Conservation (phyloP, 768 basidiomycete genomes). For the Pleurotus cornucopiae region DNA sequence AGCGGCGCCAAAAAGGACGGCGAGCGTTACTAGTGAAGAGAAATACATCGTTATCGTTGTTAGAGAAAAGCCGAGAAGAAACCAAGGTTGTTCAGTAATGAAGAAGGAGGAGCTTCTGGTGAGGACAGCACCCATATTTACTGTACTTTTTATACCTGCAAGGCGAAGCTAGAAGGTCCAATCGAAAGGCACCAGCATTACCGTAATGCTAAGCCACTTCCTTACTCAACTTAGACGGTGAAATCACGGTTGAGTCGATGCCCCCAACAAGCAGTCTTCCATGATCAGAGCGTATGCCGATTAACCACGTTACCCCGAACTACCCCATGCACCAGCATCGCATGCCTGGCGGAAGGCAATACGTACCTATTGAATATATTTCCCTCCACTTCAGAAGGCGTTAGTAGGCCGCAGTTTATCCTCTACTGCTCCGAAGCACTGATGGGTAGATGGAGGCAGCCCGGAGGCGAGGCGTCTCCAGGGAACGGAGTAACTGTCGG, state of each 20-base stretch:
- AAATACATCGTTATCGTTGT: neutral
- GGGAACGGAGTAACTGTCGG: constrained; percentile 1
- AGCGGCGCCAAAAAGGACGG: constrained; percentile 13
- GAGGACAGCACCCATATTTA: neutral
- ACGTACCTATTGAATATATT: neutral
- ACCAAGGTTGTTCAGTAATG: neutral
- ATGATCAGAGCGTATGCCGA: constrained; percentile 1
- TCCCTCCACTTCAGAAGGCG: neutral
- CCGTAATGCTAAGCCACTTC: constrained; percentile 1
- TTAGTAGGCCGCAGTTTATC: constrained; percentile 8
- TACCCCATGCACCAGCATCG: neutral
- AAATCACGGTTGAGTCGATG: constrained; percentile 7
- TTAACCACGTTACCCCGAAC: neutral
- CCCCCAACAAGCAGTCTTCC: neutral
- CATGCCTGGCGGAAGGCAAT: neutral
- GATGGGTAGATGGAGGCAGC: neutral
- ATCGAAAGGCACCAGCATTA: neutral
- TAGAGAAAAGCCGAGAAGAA: neutral
- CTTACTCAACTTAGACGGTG: neutral
- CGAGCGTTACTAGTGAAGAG: constrained; percentile 11
- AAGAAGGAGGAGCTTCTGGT: neutral
- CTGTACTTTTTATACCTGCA: neutral
- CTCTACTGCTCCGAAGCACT: constrained; percentile 8
- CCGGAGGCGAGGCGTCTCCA: neutral
- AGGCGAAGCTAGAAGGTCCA: neutral